These are phyloP conservation scores for Saksenaea vasiformis DNA, from an alignment of 371 early-diverging fungal genomes.

Conservation along the genomic window DNA sequence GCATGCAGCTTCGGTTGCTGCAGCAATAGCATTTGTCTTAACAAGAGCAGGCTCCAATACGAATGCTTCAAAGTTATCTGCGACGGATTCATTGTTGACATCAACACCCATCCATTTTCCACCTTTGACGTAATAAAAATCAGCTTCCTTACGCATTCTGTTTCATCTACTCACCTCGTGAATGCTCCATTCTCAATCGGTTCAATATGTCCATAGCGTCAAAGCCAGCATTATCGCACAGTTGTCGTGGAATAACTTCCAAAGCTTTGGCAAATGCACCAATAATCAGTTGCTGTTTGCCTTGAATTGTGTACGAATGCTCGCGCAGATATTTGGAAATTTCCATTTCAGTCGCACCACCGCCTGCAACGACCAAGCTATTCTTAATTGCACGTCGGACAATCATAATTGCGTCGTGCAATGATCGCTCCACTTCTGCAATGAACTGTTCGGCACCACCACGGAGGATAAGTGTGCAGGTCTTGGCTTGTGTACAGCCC, in stretches of 20 bases:
- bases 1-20: slow-evolving; percentile 97
- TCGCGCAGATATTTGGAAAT: slow-evolving; percentile 94
- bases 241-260: slow-evolving; percentile 98
- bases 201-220: slow-evolving; percentile 99
- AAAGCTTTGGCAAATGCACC: slow-evolving; percentile 97
- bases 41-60: slow-evolving; percentile 99
- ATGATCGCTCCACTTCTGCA: slow-evolving; percentile 98
- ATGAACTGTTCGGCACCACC: slow-evolving; percentile 99
- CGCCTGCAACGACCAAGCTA: slow-evolving; percentile 96
- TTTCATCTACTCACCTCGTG: slow-evolving; percentile 59
- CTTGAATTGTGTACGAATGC: slow-evolving; percentile 88
- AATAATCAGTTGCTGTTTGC: slow-evolving; percentile 97
- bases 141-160: not conserved
- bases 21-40: slow-evolving; percentile 96
- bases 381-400: slow-evolving; percentile 95
- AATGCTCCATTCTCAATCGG: slow-evolving; percentile 95
- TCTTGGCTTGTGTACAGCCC: slow-evolving; percentile 90
- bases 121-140: slow-evolving; percentile 32
- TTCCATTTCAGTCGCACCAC: slow-evolving; percentile 99
- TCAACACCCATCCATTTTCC: slow-evolving; percentile 95
- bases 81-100: slow-evolving; percentile 85
- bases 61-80: slow-evolving; percentile 92
- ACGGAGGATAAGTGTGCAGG: slow-evolving; percentile 96
- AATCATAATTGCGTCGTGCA: slow-evolving; percentile 99
- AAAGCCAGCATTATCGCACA: slow-evolving; percentile 99